Base-by-base conservation (phyloP, 129 eudicot species). In the Arctium lappa region DNA sequence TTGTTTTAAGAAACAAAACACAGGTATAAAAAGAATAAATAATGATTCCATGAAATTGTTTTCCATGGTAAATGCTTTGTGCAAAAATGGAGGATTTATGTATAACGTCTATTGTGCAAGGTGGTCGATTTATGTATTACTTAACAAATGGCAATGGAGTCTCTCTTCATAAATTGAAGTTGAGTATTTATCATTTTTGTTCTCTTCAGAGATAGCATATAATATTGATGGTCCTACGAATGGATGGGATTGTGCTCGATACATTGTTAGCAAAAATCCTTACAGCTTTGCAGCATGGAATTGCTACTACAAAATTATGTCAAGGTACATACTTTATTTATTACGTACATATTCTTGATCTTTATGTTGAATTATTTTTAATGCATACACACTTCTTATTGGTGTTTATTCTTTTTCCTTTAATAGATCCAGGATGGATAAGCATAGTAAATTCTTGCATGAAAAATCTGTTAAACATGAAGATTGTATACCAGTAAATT, bases 271-370 rank as follows among this genome's bases (percentile, higher is more conserved):
- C 84, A 93, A 89, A 81, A 89, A 89, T 86, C 99, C 99, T 73
- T 81, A 93, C 78, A 93, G 97, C 85, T 87, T 90, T 79, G 91
- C 99, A 33, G 99, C 99, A 10, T 95, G 99, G 99, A 95, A 93
- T 81, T 87, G 91, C 93, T 95, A 88, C 88, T 95, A 95, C 70
- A 93, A 89, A 89, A 88, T 89, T 77, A 89, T 93, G 73, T 83
- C 85, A 77, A 90, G 94, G 98, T 92, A 89, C 80, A 29, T 73
- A 69, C 69, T 62, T 50, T 40, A 68, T 66, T 31, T 38, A 29
- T 33, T 69, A 42, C 60, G 46, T 15, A 66, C 32, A 38, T 78
- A 39, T 80, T 5, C 11, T 86, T 73, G 73, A 80, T 60, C 30
- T 33, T 42, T 70, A 62, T 53, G 50, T 66, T 39, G 56, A 68